phyloP scores from a whole-genome alignment of 176 grass and related monocot genomes.

The Aegilops speltoides region DNA sequence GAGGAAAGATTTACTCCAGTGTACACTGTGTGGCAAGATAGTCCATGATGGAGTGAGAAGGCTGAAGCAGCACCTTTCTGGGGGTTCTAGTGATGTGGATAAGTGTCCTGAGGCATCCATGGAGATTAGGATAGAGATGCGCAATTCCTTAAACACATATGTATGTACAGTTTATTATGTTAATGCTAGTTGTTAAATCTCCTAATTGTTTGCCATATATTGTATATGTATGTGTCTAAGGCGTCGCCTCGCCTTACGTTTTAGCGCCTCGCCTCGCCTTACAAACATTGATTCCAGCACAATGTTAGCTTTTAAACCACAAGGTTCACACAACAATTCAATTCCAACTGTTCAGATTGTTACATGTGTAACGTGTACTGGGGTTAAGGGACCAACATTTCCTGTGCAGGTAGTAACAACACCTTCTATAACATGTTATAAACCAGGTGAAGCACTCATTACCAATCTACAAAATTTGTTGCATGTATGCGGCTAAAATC shows the following conservation, averaged over 20 bases:
- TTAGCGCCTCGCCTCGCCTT: no score
- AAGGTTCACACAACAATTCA: conserved; percentile 1
- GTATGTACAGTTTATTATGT: no score
- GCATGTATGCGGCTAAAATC: neutral
- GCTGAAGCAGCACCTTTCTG: no score
- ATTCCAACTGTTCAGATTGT: neutral
- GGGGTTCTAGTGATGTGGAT: no score
- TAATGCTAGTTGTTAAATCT: neutral
- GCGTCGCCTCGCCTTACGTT: no score
- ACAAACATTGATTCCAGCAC: neutral
- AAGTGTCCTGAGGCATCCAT: no score
- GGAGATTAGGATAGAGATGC: no score
- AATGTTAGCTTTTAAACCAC: neutral
- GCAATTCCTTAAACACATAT: no score
- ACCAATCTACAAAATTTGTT: neutral
- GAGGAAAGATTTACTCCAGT: no score
- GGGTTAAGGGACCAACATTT: neutral
- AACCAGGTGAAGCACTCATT: neutral
- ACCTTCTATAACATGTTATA: neutral
- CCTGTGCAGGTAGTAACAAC: neutral
- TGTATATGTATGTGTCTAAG: neutral
- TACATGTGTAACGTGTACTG: neutral
- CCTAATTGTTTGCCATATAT: neutral
- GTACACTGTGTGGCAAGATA: no score
- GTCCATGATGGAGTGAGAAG: no score